Percentiles rank a stretch among this genome's conserved stretches.
Evolutionary conservation across 1,284 basidiomycete species (phyloP).

Genomic region (Fomitopsis schrenkii): DNA sequence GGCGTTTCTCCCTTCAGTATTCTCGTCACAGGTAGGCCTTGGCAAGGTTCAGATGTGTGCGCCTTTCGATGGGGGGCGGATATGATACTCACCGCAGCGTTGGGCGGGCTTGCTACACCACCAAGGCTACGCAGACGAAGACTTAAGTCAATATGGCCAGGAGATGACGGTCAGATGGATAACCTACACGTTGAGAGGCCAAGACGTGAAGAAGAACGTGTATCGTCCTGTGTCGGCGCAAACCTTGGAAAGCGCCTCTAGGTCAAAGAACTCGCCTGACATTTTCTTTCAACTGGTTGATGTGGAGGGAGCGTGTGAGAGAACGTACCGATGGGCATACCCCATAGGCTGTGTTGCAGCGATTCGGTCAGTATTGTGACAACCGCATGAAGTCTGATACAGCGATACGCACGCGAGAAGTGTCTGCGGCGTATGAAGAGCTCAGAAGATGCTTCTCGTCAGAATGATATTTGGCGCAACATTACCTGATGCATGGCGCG

Average conservation of each 20-base stretch:
- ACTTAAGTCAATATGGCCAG: background rate
- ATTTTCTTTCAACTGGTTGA: background rate
- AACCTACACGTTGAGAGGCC: constrained; percentile 64
- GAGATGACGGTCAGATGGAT: background rate
- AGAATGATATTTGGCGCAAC: background rate
- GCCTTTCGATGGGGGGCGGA: background rate
- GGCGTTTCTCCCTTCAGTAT: background rate
- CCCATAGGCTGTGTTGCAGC: constrained; percentile 46
- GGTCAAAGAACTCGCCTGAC: constrained; percentile 65
- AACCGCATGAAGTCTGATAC: background rate
- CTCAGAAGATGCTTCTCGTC: background rate
- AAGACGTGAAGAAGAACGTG: constrained; percentile 71
- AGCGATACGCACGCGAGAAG: constrained; percentile 47
- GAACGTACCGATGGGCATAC: constrained; percentile 61
- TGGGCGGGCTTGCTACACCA: constrained; percentile 64
- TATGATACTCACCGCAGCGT: constrained; percentile 52
- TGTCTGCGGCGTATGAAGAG: constrained; percentile 36
- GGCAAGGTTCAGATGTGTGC: background rate
- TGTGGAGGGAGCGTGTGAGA: background rate
- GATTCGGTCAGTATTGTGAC: background rate
- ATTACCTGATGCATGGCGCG: constrained; percentile 52
- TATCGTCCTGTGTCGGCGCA: constrained; percentile 57
- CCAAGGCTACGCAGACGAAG: constrained; percentile 41
- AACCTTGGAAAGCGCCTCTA: constrained; percentile 53
- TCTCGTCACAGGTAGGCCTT: constrained; percentile 5